Percentiles rank a stretch among this genome's conserved stretches.
phyloP scores from a whole-genome alignment of 148 eudicot genomes.

The Rhododendron simsii region DNA sequence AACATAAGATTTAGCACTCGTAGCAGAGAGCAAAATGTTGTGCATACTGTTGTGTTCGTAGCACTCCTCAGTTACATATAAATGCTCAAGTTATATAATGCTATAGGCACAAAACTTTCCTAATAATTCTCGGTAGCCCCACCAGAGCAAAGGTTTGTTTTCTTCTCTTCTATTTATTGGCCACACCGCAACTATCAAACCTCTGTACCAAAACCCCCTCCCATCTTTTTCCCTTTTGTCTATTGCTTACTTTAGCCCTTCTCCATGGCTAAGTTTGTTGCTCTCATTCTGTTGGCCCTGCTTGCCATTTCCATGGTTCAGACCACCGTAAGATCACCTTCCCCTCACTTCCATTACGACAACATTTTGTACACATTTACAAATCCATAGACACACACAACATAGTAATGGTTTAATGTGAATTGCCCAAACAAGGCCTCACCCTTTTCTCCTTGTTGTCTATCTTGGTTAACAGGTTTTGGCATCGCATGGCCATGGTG shows the following conservation, averaged over 20 bases:
- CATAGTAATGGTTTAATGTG: neutral
- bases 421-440: neutral
- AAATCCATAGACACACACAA: neutral
- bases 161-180: constrained; percentile 5
- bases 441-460: neutral
- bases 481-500: constrained; percentile 19
- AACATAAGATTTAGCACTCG: too few species aligned
- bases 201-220: neutral
- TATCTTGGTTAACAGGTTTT: constrained; percentile 6
- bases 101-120: too few species aligned
- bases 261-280: constrained; percentile 33
- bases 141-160: neutral
- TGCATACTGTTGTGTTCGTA: too few species aligned
- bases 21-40: too few species aligned
- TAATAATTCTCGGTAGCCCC: neutral
- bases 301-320: constrained; percentile 41
- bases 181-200: neutral
- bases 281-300: constrained; percentile 30
- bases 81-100: too few species aligned
- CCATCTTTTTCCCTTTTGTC: neutral
- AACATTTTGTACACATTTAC: neutral
- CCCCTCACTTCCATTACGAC: neutral
- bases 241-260: neutral
- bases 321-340: constrained; percentile 9
- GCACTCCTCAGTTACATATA: too few species aligned